Evolutionary conservation across 768 basidiomycete species (phyloP), one percentile per base, ranked within the genome.

Genomic region (Pleurotus sapidus): DNA sequence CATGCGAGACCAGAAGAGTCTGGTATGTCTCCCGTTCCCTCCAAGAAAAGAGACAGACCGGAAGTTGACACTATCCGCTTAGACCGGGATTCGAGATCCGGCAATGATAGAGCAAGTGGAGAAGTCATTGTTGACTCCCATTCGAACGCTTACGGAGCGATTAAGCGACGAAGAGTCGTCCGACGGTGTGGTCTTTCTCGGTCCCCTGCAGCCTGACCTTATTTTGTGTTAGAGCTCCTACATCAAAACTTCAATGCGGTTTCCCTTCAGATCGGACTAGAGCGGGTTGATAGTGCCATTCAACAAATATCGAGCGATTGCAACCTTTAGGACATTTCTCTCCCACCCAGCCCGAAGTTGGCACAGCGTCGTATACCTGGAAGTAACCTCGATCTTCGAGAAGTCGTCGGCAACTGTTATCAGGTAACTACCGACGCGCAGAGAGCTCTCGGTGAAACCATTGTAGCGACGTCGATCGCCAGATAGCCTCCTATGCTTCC

Each of bases 1-100:
- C 6, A 68, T 73, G 46, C 72, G 88, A 60, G 90, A 93, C 65
- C 64, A 60, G 7, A 60, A 69, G 4, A 92, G 91, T 64, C 67
- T 67, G 65, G 90, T 89, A 48, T 18, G 70, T 61, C 42, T 17
- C 18, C 24, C 43, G 11, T 9, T 11, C 17, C 4, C 49, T 14
- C 12, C 9, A 7, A 46, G 11, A 38, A 45, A 56, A 3, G 11
- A 7, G 20, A 5, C 39, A 11, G 8, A 48, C 9, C 17, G 40
- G 37, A 23, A 53, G n/a, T 18, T 20, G 30, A 34, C 6, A 11
- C 25, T 42, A 20, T 46, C 8, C n/a, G 46, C 57, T 24, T 56
- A 87, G 85, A 86, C 83, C 11, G 81, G 78, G 1, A 72, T 86
- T 6, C 75, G 79, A 3, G 77, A 80, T 53, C 59, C 61, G 46